Conservation (phyloP, 1,139 yeast genomes). For the Protomyces lactucae-debilis region DNA sequence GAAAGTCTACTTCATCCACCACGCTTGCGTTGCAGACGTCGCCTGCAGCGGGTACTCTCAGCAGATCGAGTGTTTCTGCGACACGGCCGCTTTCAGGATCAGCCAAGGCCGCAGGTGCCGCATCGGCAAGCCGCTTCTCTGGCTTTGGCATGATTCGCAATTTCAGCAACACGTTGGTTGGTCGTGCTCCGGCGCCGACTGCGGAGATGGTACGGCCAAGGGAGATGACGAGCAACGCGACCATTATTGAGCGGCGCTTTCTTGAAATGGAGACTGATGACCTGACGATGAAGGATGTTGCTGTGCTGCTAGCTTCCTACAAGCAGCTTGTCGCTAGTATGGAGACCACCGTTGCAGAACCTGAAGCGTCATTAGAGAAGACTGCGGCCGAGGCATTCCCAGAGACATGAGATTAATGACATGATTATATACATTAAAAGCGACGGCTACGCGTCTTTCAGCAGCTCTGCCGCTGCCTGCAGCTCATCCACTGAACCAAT, state of each 20-base stretch:
- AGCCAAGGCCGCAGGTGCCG: background rate
- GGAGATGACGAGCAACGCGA: background rate
- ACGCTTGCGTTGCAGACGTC: background rate
- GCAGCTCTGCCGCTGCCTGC: slow-evolving; percentile 5
- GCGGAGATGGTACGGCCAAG: background rate
- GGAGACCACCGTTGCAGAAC: background rate
- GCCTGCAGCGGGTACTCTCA: background rate
- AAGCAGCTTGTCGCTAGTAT: background rate
- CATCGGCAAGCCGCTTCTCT: slow-evolving; percentile 4
- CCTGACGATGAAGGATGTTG: slow-evolving; percentile 15
- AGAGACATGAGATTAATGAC: no score
- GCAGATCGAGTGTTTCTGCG: background rate
- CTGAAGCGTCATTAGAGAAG: background rate
- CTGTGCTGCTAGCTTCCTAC: slow-evolving; percentile 15
- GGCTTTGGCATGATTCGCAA: background rate
- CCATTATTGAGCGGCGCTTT: background rate
- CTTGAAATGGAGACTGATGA: slow-evolving; percentile 12
- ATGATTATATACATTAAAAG: no score
- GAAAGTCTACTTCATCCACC: background rate
- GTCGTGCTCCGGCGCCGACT: background rate
- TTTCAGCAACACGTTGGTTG: background rate
- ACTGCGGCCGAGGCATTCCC: background rate
- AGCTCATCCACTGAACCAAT: slow-evolving; percentile 19
- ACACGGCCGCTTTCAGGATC: background rate
- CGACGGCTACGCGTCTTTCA: background rate